Evolutionary conservation across 2,329 filamentous ascomycete species (phyloP), one percentile per base, ranked within the genome.

Genomic region (Penicillium sp.): DNA sequence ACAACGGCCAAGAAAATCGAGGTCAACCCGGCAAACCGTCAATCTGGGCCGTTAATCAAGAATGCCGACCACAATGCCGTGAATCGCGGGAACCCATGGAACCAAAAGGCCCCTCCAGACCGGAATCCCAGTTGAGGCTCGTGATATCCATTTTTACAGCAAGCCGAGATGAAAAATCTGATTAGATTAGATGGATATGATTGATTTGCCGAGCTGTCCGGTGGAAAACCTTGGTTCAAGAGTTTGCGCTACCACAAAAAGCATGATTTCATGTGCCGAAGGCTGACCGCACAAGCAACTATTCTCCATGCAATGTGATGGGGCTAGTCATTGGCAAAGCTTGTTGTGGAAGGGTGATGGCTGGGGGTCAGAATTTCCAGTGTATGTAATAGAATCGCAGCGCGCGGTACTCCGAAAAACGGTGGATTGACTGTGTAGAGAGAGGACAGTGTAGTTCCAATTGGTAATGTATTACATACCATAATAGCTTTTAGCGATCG

Each of bases 101-200:
- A 35, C n/a, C n/a, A 22, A 33, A 35, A 15, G 10, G 17, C 28
- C n/a, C 28, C 4, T 22, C 28, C 26, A 35, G 47, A 51, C 47
- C 47, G 47, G 15, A 35, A 33, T 33, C n/a, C 17, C 6, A 50
- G 12, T 9, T 4, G 28, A 19, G 28, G 19, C 28, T 37, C 35
- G 13, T 13, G 13, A 15, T 5, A 37, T 37, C 4, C 13, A 15
- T 37, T 37, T 13, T 15, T 10, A 1, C 13, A 4, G n/a, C 12
- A 35, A 19, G 47, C 26, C 15, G 1, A n/a, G 28, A 35, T 22
- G 53, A 22, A 45, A 44, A 57, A 58, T 54, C 26, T 30, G 53
- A 56, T 63, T 55, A 59, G 53, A 56, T 60, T 55, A 60, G 58
- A 60, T 60, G 51, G 35, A 42, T 38, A 22, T 54, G 24, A 44